Evolutionary conservation across 2,329 filamentous ascomycete genomes (phyloP).

Genomic region (Trichoderma sp.): DNA sequence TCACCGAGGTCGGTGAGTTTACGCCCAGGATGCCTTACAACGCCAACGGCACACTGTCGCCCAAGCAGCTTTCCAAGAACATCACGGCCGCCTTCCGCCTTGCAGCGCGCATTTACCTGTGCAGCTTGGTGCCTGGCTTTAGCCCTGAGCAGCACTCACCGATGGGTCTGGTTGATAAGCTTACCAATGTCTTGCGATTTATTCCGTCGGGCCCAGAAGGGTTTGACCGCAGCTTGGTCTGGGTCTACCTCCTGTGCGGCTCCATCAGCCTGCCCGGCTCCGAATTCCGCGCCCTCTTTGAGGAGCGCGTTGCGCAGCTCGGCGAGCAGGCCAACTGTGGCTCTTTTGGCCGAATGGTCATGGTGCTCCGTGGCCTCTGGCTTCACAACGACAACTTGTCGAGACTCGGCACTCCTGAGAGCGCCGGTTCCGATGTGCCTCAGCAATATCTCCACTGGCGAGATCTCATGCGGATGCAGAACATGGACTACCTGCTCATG

Average conservation of each 20-base stretch:
- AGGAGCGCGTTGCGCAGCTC: slow-evolving; percentile 69
- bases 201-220: slow-evolving; percentile 79
- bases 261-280: slow-evolving; percentile 71
- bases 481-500: slow-evolving; percentile 91
- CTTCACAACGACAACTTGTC: slow-evolving; percentile 62
- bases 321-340: slow-evolving; percentile 77
- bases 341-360: slow-evolving; percentile 79
- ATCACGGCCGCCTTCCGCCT: slow-evolving; percentile 89
- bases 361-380: slow-evolving; percentile 82
- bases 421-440: slow-evolving; percentile 37
- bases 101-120: slow-evolving; percentile 93
- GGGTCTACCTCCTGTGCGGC: slow-evolving; percentile 88
- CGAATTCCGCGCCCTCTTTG: slow-evolving; percentile 73
- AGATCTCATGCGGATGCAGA: slow-evolving; percentile 86
- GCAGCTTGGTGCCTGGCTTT: slow-evolving; percentile 88
- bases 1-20: slow-evolving; percentile 66
- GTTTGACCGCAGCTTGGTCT: slow-evolving; percentile 86
- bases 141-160: slow-evolving; percentile 71
- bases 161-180: slow-evolving; percentile 72
- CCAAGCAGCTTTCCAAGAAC: slow-evolving; percentile 81
- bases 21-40: slow-evolving; percentile 61
- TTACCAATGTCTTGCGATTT: slow-evolving; percentile 72
- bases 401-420: slow-evolving; percentile 35
- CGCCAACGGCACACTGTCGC: slow-evolving; percentile 70
- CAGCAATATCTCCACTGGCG: slow-evolving; percentile 84